Base-by-base conservation (phyloP, 805 yeast genomes). In the Kuraishia hungarica region DNA sequence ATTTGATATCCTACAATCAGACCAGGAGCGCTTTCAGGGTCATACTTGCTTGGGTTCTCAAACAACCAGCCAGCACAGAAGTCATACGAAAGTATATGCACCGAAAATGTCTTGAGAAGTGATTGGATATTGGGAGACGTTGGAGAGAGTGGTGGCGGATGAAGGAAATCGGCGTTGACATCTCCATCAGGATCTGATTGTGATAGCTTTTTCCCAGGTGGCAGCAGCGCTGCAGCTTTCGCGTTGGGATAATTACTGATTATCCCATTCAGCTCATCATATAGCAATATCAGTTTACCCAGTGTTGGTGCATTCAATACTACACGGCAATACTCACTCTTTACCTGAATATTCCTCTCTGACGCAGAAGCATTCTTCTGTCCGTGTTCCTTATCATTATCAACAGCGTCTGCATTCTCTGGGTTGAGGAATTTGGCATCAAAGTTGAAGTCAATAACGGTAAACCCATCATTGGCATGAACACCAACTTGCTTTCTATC, bases 51-150 rank as follows among this genome's bases (percentile, higher is more conserved):
- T 63, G 57, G 1, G 66, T 64, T 65, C n/a, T 79, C 83, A 64
- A 86, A 87, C 2, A 87, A 65, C 91, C 96, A 89, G 0, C 97
- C 96, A 39, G 87, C 57, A 58, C 96, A 87, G 57, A 87, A 74
- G 59, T 86, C 80, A 60, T 83, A 79, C 0, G 89, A 80, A 5
- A 83, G 65, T 23, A 86, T 73, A 51, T 81, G 86, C 29, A 86
- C 70, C 0, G 89, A 74, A 51, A 75, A 77, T 58, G 76, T 72
- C n/a, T 67, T 67, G 51, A 70, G 56, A 43, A 67, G 55, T 0
- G 61, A 52, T 13, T 35, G 43, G 17, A 35, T 35, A 13, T 10
- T 35, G 11, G 43, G 43, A 35, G 43, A 35, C 4, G 43, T 35
- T 35, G 43, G 43, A 35, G 43, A 35, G 43, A 15, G 15, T 3